Base-by-base conservation (phyloP, 2,329 filamentous ascomycete species). In the Aspergillus spinulosporus region DNA sequence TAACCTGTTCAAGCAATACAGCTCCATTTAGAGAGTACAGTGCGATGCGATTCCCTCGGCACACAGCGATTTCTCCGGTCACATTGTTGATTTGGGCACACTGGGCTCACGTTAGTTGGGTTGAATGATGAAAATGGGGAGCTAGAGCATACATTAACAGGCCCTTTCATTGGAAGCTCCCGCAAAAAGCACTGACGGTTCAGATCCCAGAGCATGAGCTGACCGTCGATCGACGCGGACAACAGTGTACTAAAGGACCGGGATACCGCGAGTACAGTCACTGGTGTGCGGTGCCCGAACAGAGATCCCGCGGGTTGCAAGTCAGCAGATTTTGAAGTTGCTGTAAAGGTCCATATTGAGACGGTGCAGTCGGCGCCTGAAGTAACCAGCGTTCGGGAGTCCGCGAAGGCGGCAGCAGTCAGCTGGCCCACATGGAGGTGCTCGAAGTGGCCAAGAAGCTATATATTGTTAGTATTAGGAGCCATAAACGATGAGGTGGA, bases 351-450 rank as follows among this genome's bases (percentile, higher is more conserved):
- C 82, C 91, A 95, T 1, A 96, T 86, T 0, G 90, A 92, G 3
- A 99, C 84, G 0, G 94, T 92, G 66, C 93, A 96, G 67, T 99
- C 94, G 48, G 90, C 88, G 28, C 94, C 94, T 0, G 92, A 90
- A 0, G 94, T 97, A 61, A 99, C 87, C 15, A 99, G 81, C 0
- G 91, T 96, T 66, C 89, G 90, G 12, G 91, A 93, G 70, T 97
- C 93, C 0, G 90, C 90, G 69, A 97, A 94, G 9, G 88, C 80
- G 0, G 90, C 87, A 54, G 86, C 87, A 0, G 92, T 93, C 29
- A 99, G 83, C 69, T 96, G 92, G 3, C 92, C 92, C 56, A 93
- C 88, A 70, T 99, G 94, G 2, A 97, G 80, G 68, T 97, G 95
- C 72, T 99, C 94, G 68, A 93, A 96, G 14, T 97, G 82, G 0